Conservation (phyloP, 768 basidiomycete species). For the Lanmaoa pseudosensibilis region DNA sequence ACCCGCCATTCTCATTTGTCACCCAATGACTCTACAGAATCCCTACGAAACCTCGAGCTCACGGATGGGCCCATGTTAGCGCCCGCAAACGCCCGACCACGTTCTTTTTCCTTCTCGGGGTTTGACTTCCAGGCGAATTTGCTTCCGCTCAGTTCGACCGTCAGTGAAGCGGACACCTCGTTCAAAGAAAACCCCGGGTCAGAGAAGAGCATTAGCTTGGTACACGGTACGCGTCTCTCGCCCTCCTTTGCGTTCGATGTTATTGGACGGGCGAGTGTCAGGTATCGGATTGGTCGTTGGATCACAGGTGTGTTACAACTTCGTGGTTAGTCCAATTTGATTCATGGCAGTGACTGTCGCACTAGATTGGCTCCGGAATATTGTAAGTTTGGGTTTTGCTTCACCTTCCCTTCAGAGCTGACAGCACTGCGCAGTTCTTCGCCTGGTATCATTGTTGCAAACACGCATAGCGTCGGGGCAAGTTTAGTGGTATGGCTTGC, state of each 20-base stretch:
- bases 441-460: conserved; percentile 88
- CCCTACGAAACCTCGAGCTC: conserved; percentile 77
- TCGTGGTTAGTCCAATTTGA: background rate
- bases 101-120: conserved; percentile 70
- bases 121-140: conserved; percentile 81
- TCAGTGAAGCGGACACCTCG: conserved; percentile 64
- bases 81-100: conserved; percentile 31
- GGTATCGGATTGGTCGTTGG: conserved; percentile 88
- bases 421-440: conserved; percentile 60
- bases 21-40: conserved; percentile 61
- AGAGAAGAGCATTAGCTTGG: conserved; percentile 74
- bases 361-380: conserved; percentile 87
- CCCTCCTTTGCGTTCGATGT: background rate
- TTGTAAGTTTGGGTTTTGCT: conserved; percentile 57
- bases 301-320: conserved; percentile 52
- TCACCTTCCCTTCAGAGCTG: background rate
- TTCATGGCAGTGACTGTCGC: conserved; percentile 2
- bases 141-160: conserved; percentile 72
- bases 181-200: conserved; percentile 51
- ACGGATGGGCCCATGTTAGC: conserved; percentile 55
- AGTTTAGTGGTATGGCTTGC: conserved; percentile 83
- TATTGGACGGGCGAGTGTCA: conserved; percentile 29
- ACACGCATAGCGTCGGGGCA: conserved; percentile 86
- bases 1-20: conserved; percentile 1
- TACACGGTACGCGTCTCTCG: conserved; percentile 60